Evolutionary conservation across 768 basidiomycete species (phyloP).

Genomic region (Mycena olivaceomarginata): DNA sequence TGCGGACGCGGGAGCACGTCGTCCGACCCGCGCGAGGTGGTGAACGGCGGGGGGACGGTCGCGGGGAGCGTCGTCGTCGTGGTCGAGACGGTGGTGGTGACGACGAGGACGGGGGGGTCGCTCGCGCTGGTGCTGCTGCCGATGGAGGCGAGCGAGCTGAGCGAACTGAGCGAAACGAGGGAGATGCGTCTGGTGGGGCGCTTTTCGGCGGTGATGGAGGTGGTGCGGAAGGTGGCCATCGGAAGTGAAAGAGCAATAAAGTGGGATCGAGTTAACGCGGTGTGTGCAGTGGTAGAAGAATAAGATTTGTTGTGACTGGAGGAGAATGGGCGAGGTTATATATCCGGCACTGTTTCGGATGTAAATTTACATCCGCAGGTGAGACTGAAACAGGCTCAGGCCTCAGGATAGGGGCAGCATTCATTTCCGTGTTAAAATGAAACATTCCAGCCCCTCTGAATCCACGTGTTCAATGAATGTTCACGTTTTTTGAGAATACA

Average conservation of each 20-base stretch:
- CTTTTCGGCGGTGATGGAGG: conserved; percentile 16
- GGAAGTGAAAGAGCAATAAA: background rate
- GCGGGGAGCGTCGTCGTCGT: conserved; percentile 4
- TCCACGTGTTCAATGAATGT: no score
- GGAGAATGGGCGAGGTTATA: background rate
- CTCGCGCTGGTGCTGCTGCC: background rate
- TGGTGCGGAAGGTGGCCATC: conserved; percentile 13
- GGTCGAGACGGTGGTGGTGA: conserved; percentile 23
- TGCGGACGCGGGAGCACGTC: conserved; percentile 21
- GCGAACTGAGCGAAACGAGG: background rate
- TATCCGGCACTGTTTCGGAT: background rate
- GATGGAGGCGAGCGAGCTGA: background rate
- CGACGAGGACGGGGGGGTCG: conserved; percentile 2
- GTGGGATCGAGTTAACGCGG: no score
- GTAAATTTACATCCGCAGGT: background rate
- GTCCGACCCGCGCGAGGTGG: conserved; percentile 28
- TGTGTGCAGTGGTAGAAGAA: background rate
- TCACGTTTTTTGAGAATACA: no score
- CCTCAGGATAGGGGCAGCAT: background rate
- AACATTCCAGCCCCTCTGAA: no score
- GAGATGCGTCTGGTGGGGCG: conserved; percentile 1
- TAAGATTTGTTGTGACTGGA: background rate
- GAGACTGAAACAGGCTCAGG: background rate
- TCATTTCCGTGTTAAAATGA: no score
- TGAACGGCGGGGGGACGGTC: conserved; percentile 28